phyloP scores from a whole-genome alignment of 2,329 filamentous ascomycete species.

The Stachybotrys echinatus region DNA sequence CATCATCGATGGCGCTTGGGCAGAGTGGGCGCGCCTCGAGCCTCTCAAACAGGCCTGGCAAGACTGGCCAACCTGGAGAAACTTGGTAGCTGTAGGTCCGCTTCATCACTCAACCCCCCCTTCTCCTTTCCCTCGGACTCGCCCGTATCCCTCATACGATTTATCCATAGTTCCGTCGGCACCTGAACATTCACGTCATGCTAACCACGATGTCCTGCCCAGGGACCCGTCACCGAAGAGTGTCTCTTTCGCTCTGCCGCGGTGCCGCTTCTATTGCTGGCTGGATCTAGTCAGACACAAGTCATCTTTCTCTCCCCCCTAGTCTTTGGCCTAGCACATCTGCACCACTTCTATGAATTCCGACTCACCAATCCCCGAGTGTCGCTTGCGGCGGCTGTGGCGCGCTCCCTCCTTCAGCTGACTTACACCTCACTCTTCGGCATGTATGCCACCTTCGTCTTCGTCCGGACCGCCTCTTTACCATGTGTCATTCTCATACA shows the following conservation, averaged over 20 bases:
- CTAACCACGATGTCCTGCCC: slow-evolving; percentile 2
- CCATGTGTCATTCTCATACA: slow-evolving; percentile 72
- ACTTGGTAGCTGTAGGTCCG: slow-evolving; percentile 70
- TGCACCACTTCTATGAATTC: slow-evolving; percentile 97
- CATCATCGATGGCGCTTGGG: slow-evolving; percentile 67
- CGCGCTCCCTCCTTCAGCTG: slow-evolving; percentile 78
- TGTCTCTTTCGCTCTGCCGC: slow-evolving; percentile 86
- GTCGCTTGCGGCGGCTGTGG: slow-evolving; percentile 54
- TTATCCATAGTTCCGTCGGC: slow-evolving; percentile 2
- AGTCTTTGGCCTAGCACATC: slow-evolving; percentile 87
- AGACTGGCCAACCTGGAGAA: slow-evolving; percentile 81
- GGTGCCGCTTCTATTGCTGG: slow-evolving; percentile 74
- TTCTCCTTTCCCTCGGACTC: slow-evolving; percentile 2
- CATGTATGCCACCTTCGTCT: slow-evolving; percentile 87
- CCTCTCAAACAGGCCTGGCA: slow-evolving; percentile 55
- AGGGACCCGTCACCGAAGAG: slow-evolving; percentile 89
- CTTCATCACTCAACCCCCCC: background rate
- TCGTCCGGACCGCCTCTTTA: slow-evolving; percentile 77
- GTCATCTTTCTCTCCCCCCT: slow-evolving; percentile 81
- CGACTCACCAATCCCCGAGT: slow-evolving; percentile 71
- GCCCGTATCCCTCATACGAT: no score
- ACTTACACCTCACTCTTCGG: slow-evolving; percentile 90
- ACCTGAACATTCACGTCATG: background rate
- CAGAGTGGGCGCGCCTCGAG: slow-evolving; percentile 52
- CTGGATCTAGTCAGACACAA: slow-evolving; percentile 47